phyloP scores from a whole-genome alignment of 2,329 filamentous ascomycete genomes.

The Cladosporium sphaerospermum region DNA sequence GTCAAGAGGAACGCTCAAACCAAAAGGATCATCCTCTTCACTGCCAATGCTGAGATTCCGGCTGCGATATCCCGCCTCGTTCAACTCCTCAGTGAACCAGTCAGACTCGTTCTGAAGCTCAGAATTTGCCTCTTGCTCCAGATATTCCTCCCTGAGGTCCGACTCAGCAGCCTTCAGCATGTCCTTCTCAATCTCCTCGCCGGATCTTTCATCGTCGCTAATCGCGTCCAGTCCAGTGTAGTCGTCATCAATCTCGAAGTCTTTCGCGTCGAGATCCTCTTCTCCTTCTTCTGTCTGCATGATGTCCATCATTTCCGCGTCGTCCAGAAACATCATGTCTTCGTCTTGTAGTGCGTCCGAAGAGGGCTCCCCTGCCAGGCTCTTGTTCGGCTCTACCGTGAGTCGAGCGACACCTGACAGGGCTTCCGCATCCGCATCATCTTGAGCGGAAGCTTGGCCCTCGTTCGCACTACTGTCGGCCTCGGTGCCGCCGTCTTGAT shows the following conservation, averaged over 20 bases:
- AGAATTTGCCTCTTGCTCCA: constrained; percentile 17
- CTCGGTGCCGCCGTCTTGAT: constrained; percentile 18
- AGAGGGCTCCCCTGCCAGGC: constrained; percentile 23
- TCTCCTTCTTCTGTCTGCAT: constrained; percentile 18
- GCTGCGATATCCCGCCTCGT: constrained; percentile 7
- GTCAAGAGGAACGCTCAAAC: constrained; percentile 16
- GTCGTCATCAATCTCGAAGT: constrained; percentile 19
- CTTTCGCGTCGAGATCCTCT: constrained; percentile 14
- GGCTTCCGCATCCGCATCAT: constrained; percentile 26
- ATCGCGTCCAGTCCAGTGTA: constrained; percentile 27
- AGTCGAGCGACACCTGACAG: constrained; percentile 25
- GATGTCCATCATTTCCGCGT: constrained; percentile 20
- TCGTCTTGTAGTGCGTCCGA: constrained; percentile 14
- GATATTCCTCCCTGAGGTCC: constrained; percentile 26
- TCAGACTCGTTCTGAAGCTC: constrained; percentile 6
- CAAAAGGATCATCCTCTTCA: constrained; percentile 14
- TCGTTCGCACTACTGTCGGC: constrained; percentile 18
- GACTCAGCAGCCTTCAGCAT: constrained; percentile 22
- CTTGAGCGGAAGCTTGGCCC: constrained; percentile 16
- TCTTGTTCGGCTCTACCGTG: constrained; percentile 14
- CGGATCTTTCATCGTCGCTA: constrained; percentile 24
- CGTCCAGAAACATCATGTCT: constrained; percentile 16
- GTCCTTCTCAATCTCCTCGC: constrained; percentile 23
- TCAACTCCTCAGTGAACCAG: constrained; percentile 9
- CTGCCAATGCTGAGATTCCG: constrained; percentile 11